Evolutionary conservation across 148 eudicot genomes (phyloP).

Genomic region (Diospyros kaki): DNA sequence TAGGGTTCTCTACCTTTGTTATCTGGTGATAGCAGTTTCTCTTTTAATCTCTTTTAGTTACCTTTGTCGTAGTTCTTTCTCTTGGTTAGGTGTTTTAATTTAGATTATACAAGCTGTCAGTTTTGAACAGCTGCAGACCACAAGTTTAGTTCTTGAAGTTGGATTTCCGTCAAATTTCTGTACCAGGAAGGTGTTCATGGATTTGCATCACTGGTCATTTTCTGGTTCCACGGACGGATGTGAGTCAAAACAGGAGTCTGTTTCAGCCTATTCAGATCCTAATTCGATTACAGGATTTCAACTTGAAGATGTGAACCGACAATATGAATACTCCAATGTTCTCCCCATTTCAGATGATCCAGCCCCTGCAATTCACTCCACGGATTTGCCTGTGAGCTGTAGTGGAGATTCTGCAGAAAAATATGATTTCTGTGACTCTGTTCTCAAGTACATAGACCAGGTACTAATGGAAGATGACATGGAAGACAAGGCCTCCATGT

Average conservation of each 20-base stretch:
- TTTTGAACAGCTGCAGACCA: neutral
- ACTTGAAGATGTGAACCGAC: no score
- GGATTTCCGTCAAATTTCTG: neutral
- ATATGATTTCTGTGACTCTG: neutral
- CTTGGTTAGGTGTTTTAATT: no score
- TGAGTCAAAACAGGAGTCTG: neutral
- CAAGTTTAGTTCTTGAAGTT: neutral
- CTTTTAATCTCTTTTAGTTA: no score
- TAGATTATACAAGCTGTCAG: no score
- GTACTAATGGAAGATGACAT: slow-evolving; percentile 10
- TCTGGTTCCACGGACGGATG: neutral
- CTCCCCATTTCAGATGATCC: neutral
- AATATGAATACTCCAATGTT: neutral
- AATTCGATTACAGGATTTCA: neutral
- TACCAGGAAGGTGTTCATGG: neutral
- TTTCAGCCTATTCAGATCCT: neutral
- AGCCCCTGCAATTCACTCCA: neutral
- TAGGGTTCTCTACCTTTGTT: no score
- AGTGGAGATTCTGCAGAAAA: neutral
- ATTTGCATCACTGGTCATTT: neutral
- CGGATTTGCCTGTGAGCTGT: neutral
- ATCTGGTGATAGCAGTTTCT: no score
- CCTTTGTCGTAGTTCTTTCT: no score
- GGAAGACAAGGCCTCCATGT: neutral
- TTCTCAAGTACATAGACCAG: slow-evolving; percentile 4